Evolutionary conservation across 2,329 filamentous ascomycete genomes (phyloP).

Genomic region (Aspergillus sp.): DNA sequence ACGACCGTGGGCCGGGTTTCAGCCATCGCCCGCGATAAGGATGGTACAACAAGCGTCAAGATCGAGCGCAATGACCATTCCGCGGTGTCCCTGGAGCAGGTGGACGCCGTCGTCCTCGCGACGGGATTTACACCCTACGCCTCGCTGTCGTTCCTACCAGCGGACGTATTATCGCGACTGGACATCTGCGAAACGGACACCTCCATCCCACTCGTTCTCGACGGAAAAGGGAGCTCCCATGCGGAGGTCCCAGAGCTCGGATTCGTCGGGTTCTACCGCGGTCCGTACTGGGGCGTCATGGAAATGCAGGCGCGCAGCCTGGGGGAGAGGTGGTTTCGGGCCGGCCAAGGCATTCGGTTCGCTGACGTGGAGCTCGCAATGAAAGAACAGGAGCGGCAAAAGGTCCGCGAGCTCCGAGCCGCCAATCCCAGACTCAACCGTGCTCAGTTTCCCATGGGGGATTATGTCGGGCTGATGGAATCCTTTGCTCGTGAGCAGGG

Average conservation of each 20-base stretch:
- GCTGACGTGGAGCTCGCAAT: constrained; percentile 19
- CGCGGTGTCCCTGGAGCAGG: constrained; percentile 48
- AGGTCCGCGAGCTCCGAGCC: constrained; percentile 21
- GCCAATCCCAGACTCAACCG: constrained; percentile 27
- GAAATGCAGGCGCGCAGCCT: constrained; percentile 79
- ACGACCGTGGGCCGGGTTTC: constrained; percentile 46
- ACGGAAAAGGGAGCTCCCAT: constrained; percentile 65
- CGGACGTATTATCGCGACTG: constrained; percentile 55
- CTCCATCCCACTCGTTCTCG: constrained; percentile 64
- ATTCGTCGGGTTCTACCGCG: constrained; percentile 81
- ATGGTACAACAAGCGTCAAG: constrained; percentile 2
- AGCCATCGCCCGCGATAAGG: constrained; percentile 11
- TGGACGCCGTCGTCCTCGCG: constrained; percentile 69
- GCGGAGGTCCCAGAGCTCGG: constrained; percentile 63
- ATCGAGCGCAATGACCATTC: too few relatives aligned
- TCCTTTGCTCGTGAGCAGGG: constrained; percentile 62
- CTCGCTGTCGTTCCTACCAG: constrained; percentile 64
- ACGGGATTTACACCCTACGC: constrained; percentile 70
- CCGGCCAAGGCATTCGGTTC: neutral
- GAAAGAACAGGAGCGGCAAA: constrained; percentile 22
- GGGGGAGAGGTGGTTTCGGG: constrained; percentile 56
- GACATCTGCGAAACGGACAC: constrained; percentile 55
- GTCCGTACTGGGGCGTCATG: constrained; percentile 83
- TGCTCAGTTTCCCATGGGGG: constrained; percentile 77
- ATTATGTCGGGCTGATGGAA: constrained; percentile 75